Evolutionary conservation across 768 basidiomycete genomes (phyloP).

Genomic region (Podaxis mareebaensis): DNA sequence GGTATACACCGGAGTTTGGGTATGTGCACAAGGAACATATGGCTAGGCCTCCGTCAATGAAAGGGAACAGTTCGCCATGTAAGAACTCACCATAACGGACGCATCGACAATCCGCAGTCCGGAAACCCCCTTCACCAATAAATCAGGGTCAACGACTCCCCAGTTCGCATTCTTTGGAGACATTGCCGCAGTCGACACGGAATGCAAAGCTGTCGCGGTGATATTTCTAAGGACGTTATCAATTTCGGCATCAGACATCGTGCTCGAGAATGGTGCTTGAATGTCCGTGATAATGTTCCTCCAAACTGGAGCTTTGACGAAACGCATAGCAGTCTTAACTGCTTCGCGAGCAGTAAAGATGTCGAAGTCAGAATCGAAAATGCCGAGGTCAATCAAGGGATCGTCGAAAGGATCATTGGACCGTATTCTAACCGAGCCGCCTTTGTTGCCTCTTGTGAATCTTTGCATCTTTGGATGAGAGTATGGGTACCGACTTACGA

Average conservation of each 20-base stretch:
- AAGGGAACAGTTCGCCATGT: not conserved
- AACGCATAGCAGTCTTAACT: constrained; percentile 20
- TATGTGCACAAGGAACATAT: constrained; percentile 19
- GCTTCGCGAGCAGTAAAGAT: constrained; percentile 21
- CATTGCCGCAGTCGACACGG: constrained; percentile 34
- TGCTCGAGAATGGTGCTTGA: constrained; percentile 13
- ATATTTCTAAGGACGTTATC: constrained; percentile 22
- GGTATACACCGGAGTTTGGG: constrained; percentile 17
- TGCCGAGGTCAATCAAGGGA: constrained; percentile 23
- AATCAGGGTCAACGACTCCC: constrained; percentile 39
- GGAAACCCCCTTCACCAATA: constrained; percentile 34
- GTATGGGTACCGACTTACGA: constrained; percentile 16
- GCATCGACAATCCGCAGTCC: constrained; percentile 42
- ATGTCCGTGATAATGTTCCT: constrained; percentile 18
- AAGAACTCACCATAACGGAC: constrained; percentile 31
- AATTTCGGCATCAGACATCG: constrained; percentile 17
- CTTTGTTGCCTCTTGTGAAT: constrained; percentile 2
- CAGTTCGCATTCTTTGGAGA: constrained; percentile 23
- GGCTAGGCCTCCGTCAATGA: constrained; percentile 6
- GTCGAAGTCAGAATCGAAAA: constrained; percentile 18
- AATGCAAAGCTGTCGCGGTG: constrained; percentile 29
- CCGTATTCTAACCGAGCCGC: constrained; percentile 22
- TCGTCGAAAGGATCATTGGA: constrained; percentile 26
- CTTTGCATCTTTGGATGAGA: not conserved
- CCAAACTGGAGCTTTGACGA: constrained; percentile 24